These are phyloP conservation scores for Cymodocea nodosa DNA, from an alignment of 116 monocot genomes.

Conservation along the genomic window DNA sequence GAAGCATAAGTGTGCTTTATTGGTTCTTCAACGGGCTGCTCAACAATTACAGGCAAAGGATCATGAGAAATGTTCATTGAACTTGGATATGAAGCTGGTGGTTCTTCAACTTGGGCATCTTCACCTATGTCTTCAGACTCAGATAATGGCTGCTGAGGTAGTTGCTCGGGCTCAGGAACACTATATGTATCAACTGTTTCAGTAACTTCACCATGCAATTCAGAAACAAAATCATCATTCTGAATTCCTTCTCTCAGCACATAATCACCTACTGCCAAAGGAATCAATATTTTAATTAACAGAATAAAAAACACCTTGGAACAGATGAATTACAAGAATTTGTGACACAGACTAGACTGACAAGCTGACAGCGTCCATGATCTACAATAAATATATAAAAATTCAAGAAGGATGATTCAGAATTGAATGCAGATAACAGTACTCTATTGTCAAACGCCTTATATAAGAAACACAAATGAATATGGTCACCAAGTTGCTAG, in stretches of 20 bases:
- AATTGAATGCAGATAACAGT: too few species aligned
- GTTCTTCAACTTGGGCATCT: constrained; percentile 34
- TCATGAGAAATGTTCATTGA: constrained; percentile 16
- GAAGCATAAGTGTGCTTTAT: constrained; percentile 83
- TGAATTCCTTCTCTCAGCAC: constrained; percentile 7
- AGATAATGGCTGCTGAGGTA: constrained; percentile 21
- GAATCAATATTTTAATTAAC: background rate
- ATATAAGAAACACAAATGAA: too few species aligned
- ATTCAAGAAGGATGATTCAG: too few species aligned
- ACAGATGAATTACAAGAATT: too few species aligned
- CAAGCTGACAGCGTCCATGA: too few species aligned
- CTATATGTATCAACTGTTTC: constrained; percentile 37
- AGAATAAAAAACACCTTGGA: too few species aligned
- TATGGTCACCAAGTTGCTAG: too few species aligned
- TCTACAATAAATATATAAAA: too few species aligned
- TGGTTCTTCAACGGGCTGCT: constrained; percentile 38
- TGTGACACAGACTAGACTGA: too few species aligned
- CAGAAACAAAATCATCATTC: constrained; percentile 2
- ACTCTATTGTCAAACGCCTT: too few species aligned
- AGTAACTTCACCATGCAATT: constrained; percentile 31
- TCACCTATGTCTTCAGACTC: constrained; percentile 20
- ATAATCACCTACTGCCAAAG: background rate
- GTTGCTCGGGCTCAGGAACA: constrained; percentile 25
- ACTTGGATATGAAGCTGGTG: constrained; percentile 22
- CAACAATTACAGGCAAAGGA: constrained; percentile 17